Base-by-base conservation (phyloP, 805 yeast species). In the Wickerhamiella bombiphila region DNA sequence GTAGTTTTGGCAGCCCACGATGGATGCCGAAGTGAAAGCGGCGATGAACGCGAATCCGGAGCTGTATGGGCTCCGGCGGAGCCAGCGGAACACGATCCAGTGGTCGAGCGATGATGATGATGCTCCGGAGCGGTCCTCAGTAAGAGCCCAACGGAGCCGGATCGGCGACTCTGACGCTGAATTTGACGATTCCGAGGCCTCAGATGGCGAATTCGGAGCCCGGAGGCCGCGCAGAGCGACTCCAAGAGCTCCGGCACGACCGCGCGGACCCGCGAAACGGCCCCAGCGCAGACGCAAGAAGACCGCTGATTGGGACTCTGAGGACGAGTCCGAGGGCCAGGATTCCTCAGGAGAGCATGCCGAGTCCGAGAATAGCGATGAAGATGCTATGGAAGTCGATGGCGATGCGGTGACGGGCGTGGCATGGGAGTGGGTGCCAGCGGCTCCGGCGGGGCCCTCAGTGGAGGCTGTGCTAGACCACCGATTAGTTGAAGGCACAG, bases 391-490 rank as follows among this genome's bases (percentile, higher is more conserved):
- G 22, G 46, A 38, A 21, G 35, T 38, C 29, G 40, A 36, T 13
- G 41, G 30, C 16, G 35, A 32, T 15, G 41, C 13, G 11, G 36
- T 38, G 16, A 30, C 20, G n/a, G 38, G 32, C 32, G 32, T 13
- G 22, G 40, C 32, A 21, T 26, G 32, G 30, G 39, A 34, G 22
- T 40, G 39, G 32, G 32, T 22, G 20, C 14, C 25, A 14, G 7
- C 30, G 22, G 17, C 30, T 8, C 35, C 35, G 21, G 37, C 32
- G 18, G 39, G 42, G 14, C 49, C 49, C 18, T 56, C 66, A 5
- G 62, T 70, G 29, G 75, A 70, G 41, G 44, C 60, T 40, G 74
- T 76, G 20, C 60, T 76, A 38, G 74, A 72, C 46, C 78, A 72
- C 50, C 61, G 73, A 38, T 63, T 64, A 3, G 53, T 56, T 43